These are phyloP conservation scores for Amphirosellinia nigrospora DNA, from an alignment of 495 filamentous ascomycete genomes.

Conservation along the genomic window DNA sequence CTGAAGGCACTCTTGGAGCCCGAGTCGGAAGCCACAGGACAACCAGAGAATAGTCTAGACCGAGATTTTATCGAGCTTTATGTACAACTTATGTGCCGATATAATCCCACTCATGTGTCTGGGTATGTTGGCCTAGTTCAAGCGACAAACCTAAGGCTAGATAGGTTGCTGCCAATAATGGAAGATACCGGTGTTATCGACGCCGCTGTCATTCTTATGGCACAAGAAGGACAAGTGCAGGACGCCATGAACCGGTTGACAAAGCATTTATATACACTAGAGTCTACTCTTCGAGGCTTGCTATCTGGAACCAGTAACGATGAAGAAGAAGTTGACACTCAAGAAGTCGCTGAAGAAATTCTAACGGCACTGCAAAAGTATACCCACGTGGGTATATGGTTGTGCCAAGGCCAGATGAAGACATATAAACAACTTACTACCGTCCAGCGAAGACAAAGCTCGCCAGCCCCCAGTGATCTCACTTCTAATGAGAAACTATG, in stretches of 20 bases:
- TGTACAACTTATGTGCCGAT: conserved; percentile 86
- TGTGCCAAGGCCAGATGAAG: conserved; percentile 89
- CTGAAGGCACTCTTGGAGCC: conserved; percentile 81
- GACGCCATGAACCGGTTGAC: conserved; percentile 86
- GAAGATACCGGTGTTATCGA: conserved; percentile 90
- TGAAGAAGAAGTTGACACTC: conserved; percentile 57
- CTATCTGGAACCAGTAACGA: conserved; percentile 56
- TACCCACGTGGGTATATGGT: conserved; percentile 88
- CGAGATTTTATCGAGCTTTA: conserved; percentile 79
- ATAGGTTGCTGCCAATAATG: conserved; percentile 82
- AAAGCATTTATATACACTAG: conserved; percentile 75
- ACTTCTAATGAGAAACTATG: conserved; percentile 82
- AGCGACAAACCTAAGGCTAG: conserved; percentile 79
- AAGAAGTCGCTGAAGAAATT: conserved; percentile 62
- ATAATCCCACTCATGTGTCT: conserved; percentile 80
- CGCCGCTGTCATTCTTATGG: conserved; percentile 89
- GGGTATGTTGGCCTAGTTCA: conserved; percentile 81
- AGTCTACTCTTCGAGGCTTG: conserved; percentile 78
- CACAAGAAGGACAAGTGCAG: conserved; percentile 83
- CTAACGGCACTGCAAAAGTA: conserved; percentile 85
- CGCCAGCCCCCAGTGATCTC: conserved; percentile 65
- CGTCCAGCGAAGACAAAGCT: conserved; percentile 49
- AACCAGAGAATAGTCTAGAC: conserved; percentile 41
- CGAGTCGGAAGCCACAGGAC: conserved; percentile 48
- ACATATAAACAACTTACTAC: conserved; percentile 50